Conservation (phyloP, 805 yeast genomes). For the Candida insectorum region DNA sequence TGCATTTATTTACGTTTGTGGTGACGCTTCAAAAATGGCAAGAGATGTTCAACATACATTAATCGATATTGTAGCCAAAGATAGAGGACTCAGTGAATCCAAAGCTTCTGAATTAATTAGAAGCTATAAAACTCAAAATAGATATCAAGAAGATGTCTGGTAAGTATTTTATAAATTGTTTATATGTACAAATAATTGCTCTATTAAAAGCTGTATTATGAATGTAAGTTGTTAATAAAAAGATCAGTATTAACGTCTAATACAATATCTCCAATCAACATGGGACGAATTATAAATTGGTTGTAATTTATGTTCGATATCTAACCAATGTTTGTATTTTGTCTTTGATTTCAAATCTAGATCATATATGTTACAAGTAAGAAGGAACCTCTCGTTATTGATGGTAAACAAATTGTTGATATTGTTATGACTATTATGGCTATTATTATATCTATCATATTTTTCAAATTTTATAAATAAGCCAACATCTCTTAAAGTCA, state of each 20-base stretch:
- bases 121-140: slow-evolving; percentile 75
- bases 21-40: slow-evolving; percentile 95
- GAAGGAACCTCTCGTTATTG: slow-evolving; percentile 23
- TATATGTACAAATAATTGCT: too few species aligned
- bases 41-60: slow-evolving; percentile 81
- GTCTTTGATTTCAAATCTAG: slow-evolving; percentile 45
- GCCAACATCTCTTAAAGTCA: slow-evolving; percentile 60
- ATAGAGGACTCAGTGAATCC: slow-evolving; percentile 60
- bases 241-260: too few species aligned
- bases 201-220: too few species aligned
- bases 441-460: slow-evolving; percentile 22
- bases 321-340: slow-evolving; percentile 45
- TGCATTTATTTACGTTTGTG: slow-evolving; percentile 92
- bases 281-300: slow-evolving; percentile 28
- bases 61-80: slow-evolving; percentile 55
- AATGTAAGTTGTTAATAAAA: too few species aligned
- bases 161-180: too few species aligned
- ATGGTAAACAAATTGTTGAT: slow-evolving; percentile 21
- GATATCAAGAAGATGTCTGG: slow-evolving; percentile 98
- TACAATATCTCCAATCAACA: slow-evolving; percentile 28
- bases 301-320: slow-evolving; percentile 37
- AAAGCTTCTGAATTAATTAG: slow-evolving; percentile 77
- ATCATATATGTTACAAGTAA: slow-evolving; percentile 43
- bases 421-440: slow-evolving; percentile 28
- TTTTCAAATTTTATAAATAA: slow-evolving; percentile 41